phyloP scores from a whole-genome alignment of 345 rosid genomes.

The Viola odorata region DNA sequence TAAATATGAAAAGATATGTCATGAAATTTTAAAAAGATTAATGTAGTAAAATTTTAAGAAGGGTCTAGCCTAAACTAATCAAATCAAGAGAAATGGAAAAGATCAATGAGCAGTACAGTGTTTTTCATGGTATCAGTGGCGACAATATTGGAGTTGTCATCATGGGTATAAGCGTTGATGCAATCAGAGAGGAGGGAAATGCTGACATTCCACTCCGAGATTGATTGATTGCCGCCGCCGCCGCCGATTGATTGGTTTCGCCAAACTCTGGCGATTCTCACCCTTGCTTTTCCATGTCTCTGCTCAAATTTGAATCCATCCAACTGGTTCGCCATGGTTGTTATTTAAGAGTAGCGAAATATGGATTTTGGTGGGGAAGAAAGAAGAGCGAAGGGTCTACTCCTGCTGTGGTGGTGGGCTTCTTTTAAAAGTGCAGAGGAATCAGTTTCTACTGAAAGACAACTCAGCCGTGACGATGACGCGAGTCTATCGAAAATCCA shows the following conservation, averaged over 20 bases:
- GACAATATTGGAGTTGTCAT: slow-evolving; percentile 80
- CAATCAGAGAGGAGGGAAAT: slow-evolving; percentile 78
- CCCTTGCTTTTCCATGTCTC: slow-evolving; percentile 79
- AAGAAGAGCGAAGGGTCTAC: too few relatives aligned
- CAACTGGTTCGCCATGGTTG: slow-evolving; percentile 41
- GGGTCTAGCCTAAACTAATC: neutral
- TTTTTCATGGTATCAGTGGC: slow-evolving; percentile 97
- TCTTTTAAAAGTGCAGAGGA: too few relatives aligned
- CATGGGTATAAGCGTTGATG: slow-evolving; percentile 50
- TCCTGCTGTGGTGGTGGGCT: too few relatives aligned
- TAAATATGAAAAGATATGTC: too few relatives aligned
- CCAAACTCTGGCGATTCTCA: slow-evolving; percentile 88
- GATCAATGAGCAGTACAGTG: slow-evolving; percentile 35
- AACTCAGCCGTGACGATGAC: too few relatives aligned
- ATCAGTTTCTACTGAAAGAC: too few relatives aligned
- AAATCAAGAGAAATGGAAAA: neutral
- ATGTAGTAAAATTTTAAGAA: too few relatives aligned
- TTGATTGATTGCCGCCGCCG: slow-evolving; percentile 38
- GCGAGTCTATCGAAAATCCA: too few relatives aligned
- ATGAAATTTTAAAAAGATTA: too few relatives aligned
- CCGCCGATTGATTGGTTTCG: slow-evolving; percentile 15
- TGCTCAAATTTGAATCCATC: slow-evolving; percentile 72
- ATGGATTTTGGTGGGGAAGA: too few relatives aligned
- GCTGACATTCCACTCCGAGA: slow-evolving; percentile 80
- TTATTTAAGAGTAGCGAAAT: neutral